Evolutionary conservation across 148 eudicot species (phyloP).

Genomic region (Persicaria maculosa): DNA sequence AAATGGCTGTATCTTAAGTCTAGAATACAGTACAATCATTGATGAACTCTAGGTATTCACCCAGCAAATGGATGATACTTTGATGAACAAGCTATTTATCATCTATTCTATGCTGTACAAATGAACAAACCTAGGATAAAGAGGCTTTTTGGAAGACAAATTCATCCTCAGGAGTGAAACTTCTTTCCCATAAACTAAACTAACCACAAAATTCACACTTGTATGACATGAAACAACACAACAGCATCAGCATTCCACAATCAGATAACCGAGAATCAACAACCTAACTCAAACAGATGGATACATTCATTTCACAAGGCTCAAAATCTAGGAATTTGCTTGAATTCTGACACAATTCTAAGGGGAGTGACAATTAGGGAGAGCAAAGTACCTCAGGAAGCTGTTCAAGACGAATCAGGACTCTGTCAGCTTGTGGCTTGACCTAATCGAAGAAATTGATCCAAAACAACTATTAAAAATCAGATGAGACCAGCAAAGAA

Average conservation of each 20-base stretch:
- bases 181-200: neutral
- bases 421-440: slow-evolving; percentile 86
- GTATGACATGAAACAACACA: neutral
- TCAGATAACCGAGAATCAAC: slow-evolving; percentile 8
- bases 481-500: neutral
- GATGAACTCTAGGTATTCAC: neutral
- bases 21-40: neutral
- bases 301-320: neutral
- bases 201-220: neutral
- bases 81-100: neutral
- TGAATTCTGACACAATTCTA: neutral
- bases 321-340: neutral
- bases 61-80: neutral
- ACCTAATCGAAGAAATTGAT: slow-evolving; percentile 33
- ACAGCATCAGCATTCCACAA: neutral
- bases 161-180: neutral
- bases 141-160: neutral
- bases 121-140: neutral
- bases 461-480: neutral
- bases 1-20: neutral
- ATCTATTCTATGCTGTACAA: neutral
- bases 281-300: neutral
- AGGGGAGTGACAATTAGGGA: neutral
- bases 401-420: slow-evolving; percentile 69
- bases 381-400: slow-evolving; percentile 57